Evolutionary conservation across 108 stramenopile species (phyloP).

Genomic region (Conticribra guillardii): DNA sequence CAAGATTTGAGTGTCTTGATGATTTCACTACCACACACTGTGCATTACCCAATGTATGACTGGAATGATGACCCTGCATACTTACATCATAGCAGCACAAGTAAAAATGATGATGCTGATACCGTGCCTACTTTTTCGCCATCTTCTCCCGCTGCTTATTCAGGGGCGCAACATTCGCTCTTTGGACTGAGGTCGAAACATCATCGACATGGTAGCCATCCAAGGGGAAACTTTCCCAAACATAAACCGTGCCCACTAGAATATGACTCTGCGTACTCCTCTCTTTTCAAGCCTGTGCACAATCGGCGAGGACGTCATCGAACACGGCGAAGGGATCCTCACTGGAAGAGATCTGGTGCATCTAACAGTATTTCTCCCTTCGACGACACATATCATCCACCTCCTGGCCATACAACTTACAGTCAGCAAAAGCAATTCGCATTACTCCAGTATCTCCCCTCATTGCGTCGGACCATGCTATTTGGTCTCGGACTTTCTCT

Average conservation of each 20-base stretch:
- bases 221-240: constrained; percentile 4
- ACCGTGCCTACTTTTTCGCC: neutral
- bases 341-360: neutral
- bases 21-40: constrained; percentile 49
- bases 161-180: constrained; percentile 30
- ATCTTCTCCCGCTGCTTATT: constrained; percentile 17
- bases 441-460: constrained; percentile 31
- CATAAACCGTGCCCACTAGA: constrained; percentile 43
- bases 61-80: constrained; percentile 18
- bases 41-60: constrained; percentile 26
- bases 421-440: constrained; percentile 13
- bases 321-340: constrained; percentile 5
- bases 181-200: constrained; percentile 36
- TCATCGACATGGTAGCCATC: constrained; percentile 14
- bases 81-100: neutral
- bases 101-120: neutral
- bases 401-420: constrained; percentile 30
- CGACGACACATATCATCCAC: constrained; percentile 24
- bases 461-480: constrained; percentile 42
- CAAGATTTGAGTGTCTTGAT: constrained; percentile 45
- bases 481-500: constrained; percentile 45
- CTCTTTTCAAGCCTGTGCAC: constrained; percentile 29
- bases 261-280: constrained; percentile 49
- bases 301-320: constrained; percentile 3
- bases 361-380: constrained; percentile 9